A percentile compares a stretch with the other conserved stretches of the same genome.
phyloP scores from a whole-genome alignment of 2,329 filamentous ascomycete species.

The Penicillium vulpinum region DNA sequence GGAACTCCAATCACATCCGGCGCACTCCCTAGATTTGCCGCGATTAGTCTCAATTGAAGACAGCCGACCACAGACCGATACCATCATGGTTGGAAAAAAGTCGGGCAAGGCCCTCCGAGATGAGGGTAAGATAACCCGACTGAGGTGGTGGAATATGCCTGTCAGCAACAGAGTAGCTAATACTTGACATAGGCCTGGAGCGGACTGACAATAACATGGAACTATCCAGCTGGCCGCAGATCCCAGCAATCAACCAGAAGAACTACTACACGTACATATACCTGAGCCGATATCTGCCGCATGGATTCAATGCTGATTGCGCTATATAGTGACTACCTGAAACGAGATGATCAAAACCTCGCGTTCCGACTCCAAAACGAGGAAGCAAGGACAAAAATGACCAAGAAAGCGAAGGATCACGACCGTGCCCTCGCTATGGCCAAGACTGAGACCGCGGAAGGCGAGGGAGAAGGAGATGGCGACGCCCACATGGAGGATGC shows the following conservation, averaged over 20 bases:
- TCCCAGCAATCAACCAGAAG: constrained; percentile 96
- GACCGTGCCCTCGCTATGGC: constrained; percentile 80
- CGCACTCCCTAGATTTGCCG: constrained; percentile 20
- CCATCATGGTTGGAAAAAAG: constrained; percentile 65
- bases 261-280: constrained; percentile 90
- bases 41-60: constrained; percentile 9
- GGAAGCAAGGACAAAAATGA: constrained; percentile 77
- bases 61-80: not conserved
- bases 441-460: constrained; percentile 63
- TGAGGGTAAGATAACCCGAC: constrained; percentile 47
- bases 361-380: constrained; percentile 86
- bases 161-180: constrained; percentile 12
- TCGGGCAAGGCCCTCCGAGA: constrained; percentile 63
- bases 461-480: constrained; percentile 42
- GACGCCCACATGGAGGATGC: constrained; percentile 60
- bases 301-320: constrained; percentile 14
- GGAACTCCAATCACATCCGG: not conserved
- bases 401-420: constrained; percentile 82
- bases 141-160: not conserved
- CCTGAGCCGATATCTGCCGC: not conserved
- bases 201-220: constrained; percentile 99
- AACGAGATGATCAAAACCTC: constrained; percentile 94
- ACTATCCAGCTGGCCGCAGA: constrained; percentile 87
- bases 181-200: constrained; percentile 68
- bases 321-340: constrained; percentile 80